These are phyloP conservation scores for Daldinia concentrica DNA, from an alignment of 495 filamentous ascomycete species.

Conservation along the genomic window DNA sequence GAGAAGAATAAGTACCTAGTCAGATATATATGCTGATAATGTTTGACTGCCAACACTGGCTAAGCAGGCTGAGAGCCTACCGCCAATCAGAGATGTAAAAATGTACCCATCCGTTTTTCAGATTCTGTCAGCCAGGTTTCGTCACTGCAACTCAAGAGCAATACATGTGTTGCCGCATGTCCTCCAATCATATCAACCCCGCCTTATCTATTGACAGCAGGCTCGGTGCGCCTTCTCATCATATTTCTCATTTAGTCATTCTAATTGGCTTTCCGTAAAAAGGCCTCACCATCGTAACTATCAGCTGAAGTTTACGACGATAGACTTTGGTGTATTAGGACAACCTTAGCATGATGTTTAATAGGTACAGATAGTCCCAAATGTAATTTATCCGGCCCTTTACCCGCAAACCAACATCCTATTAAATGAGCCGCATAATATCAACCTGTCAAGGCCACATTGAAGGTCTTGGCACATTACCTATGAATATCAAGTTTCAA, in stretches of 20 bases:
- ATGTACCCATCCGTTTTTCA: too few relatives aligned
- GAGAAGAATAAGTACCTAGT: background rate
- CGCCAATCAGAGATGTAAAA: too few relatives aligned
- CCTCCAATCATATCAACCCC: background rate
- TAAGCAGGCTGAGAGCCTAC: too few relatives aligned
- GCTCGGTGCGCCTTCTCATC: background rate
- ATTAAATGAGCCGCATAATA: conserved; percentile 4
- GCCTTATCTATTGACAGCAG: conserved; percentile 3
- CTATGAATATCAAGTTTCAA: background rate
- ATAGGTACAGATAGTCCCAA: too few relatives aligned
- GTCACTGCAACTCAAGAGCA: conserved; percentile 14
- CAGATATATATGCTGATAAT: background rate
- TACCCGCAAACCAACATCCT: conserved; percentile 17
- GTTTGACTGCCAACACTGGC: too few relatives aligned
- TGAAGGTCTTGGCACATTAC: background rate
- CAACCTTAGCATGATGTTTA: too few relatives aligned
- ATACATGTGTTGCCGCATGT: too few relatives aligned
- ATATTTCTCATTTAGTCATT: background rate
- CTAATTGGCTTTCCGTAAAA: conserved; percentile 21
- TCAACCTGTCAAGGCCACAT: conserved; percentile 7
- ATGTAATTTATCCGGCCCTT: conserved; percentile 28
- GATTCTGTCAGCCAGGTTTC: conserved; percentile 11
- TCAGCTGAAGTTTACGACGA: too few relatives aligned
- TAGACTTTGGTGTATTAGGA: too few relatives aligned
- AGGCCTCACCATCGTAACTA: too few relatives aligned